A percentile compares a stretch with the other conserved stretches of the same genome.
Conservation (phyloP, 2,329 filamentous ascomycete genomes). For the Talaromyces pinophilus region DNA sequence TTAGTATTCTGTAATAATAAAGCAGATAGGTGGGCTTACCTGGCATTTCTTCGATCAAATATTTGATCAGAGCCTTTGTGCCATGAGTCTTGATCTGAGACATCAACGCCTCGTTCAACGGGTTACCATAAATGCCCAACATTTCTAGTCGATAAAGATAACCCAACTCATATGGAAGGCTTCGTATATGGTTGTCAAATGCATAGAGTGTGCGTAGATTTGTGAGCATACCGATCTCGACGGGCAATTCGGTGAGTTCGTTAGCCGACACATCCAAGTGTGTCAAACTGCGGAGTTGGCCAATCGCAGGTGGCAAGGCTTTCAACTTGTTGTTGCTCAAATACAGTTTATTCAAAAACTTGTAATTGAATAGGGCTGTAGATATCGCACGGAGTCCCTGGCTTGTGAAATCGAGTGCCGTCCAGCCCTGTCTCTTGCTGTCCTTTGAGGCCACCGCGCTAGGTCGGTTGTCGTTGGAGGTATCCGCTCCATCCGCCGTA, state of each 20-base stretch:
- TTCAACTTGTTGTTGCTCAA: conserved; percentile 90
- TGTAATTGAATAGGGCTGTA: conserved; percentile 77
- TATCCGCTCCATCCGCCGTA: conserved; percentile 52
- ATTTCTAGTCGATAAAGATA: conserved; percentile 85
- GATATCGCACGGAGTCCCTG: conserved; percentile 86
- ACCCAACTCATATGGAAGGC: conserved; percentile 81
- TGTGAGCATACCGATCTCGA: conserved; percentile 95
- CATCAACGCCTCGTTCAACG: conserved; percentile 73
- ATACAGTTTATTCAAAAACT: conserved; percentile 87
- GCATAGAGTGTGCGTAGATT: conserved; percentile 81
- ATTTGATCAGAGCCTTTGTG: conserved; percentile 79
- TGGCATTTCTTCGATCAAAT: conserved; percentile 79
- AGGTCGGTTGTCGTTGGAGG: conserved; percentile 59
- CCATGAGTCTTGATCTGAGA: conserved; percentile 83
- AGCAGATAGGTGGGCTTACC: conserved; percentile 56
- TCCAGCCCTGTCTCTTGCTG: conserved; percentile 73
- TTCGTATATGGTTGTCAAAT: conserved; percentile 86
- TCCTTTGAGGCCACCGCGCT: conserved; percentile 64
- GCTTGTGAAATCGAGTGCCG: conserved; percentile 92
- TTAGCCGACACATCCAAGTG: conserved; percentile 89
- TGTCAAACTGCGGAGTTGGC: conserved; percentile 75
- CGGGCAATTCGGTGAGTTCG: conserved; percentile 75
- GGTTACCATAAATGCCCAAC: conserved; percentile 90
- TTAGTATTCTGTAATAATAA: conserved; percentile 20
- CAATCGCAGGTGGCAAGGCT: conserved; percentile 76